phyloP scores from a whole-genome alignment of 805 yeast species.

The Debaryomyces castellii region DNA sequence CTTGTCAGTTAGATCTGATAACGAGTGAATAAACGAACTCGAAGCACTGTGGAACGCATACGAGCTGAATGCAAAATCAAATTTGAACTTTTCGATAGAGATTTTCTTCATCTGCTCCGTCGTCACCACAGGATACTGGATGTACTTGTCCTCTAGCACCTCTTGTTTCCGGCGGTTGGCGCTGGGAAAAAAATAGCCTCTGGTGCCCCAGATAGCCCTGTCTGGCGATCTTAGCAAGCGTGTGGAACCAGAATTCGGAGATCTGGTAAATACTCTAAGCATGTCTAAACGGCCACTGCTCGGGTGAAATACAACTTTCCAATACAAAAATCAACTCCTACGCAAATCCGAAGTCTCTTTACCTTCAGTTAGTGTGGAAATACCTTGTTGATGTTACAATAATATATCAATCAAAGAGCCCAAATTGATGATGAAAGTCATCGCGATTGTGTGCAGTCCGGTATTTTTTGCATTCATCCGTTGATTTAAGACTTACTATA shows the following conservation, averaged over 20 bases:
- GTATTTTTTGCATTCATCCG: not conserved
- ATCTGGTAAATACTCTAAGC: not conserved
- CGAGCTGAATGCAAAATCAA: slow-evolving; percentile 45
- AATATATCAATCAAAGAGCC: not conserved
- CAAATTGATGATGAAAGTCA: not conserved
- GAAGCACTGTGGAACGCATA: slow-evolving; percentile 48
- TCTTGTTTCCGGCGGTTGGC: slow-evolving; percentile 6
- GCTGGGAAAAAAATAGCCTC: not conserved
- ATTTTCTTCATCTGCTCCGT: slow-evolving; percentile 36
- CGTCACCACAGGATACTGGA: slow-evolving; percentile 41
- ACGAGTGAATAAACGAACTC: slow-evolving; percentile 44
- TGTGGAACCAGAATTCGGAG: not conserved
- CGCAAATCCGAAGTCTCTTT: not conserved
- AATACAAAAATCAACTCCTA: not conserved
- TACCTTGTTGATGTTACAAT: not conserved
- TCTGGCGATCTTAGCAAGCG: not conserved
- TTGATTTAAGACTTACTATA: not conserved
- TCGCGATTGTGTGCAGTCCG: not conserved
- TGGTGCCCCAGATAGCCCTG: not conserved
- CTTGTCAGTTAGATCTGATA: slow-evolving; percentile 51
- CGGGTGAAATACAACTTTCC: not conserved
- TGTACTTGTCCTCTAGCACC: slow-evolving; percentile 24
- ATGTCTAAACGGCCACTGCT: not conserved
- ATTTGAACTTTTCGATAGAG: slow-evolving; percentile 39
- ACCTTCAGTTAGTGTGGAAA: not conserved